phyloP scores from a whole-genome alignment of 2,329 filamentous ascomycete genomes.

The Teratosphaeria epicoccoides region DNA sequence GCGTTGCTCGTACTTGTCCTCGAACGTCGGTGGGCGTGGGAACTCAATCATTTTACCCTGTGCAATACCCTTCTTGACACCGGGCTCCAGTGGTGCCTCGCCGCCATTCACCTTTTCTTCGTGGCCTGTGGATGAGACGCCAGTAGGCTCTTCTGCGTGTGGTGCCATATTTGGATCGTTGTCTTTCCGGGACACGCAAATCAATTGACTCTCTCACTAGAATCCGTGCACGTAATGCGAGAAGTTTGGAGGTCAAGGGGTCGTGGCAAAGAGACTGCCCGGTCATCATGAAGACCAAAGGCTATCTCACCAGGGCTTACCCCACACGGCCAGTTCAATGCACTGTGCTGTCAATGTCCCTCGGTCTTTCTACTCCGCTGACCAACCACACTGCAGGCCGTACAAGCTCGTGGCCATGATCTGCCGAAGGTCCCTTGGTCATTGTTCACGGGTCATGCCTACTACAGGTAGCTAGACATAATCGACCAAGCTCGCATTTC shows the following conservation, averaged over 20 bases:
- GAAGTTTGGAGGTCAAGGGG: not conserved
- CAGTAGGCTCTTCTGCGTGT: conserved; percentile 19
- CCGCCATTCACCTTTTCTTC: conserved; percentile 21
- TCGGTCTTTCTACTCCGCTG: not conserved
- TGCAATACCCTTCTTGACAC: conserved; percentile 23
- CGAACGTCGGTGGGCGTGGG: conserved; percentile 24
- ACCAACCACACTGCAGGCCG: not conserved
- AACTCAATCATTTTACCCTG: conserved; percentile 21
- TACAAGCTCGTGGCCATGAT: not conserved
- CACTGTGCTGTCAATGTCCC: too few relatives aligned
- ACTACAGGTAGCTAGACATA: too few relatives aligned
- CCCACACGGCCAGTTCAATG: not conserved
- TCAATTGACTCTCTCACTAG: too few relatives aligned
- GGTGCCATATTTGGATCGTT: conserved; percentile 22
- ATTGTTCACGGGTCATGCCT: too few relatives aligned
- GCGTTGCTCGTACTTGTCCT: conserved; percentile 30
- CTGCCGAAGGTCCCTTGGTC: not conserved
- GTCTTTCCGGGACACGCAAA: too few relatives aligned
- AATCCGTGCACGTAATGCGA: too few relatives aligned
- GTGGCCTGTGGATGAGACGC: conserved; percentile 16
- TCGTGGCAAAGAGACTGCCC: not conserved
- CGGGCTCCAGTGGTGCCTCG: conserved; percentile 22
- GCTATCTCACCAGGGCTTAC: not conserved
- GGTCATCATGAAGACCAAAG: not conserved
- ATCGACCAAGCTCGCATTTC: too few relatives aligned